A percentile compares a stretch with the other conserved stretches of the same genome.
Conservation (phyloP, 1,284 basidiomycete genomes). For the Ustilago loliicola region DNA sequence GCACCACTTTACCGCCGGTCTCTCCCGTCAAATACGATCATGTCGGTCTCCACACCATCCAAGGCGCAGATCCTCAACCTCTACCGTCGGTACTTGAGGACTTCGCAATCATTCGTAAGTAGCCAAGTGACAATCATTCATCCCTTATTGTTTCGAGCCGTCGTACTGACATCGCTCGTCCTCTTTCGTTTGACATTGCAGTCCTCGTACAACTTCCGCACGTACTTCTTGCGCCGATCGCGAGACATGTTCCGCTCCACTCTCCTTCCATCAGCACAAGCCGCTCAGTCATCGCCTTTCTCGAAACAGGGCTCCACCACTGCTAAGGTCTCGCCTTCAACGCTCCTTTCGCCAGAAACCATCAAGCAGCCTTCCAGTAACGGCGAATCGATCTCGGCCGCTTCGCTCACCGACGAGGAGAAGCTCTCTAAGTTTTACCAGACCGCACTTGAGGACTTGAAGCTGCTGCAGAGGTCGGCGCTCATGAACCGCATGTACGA, state of each 20-base stretch:
- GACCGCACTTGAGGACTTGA: constrained; percentile 61
- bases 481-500: constrained; percentile 68
- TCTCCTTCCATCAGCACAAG: constrained; percentile 50
- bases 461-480: constrained; percentile 66
- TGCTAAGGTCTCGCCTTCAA: constrained; percentile 53
- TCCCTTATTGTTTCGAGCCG: not conserved
- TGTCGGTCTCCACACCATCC: constrained; percentile 51
- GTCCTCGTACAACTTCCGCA: constrained; percentile 70
- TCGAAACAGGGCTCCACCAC: constrained; percentile 60
- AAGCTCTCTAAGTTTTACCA: constrained; percentile 61
- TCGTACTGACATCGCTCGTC: not conserved
- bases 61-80: constrained; percentile 62
- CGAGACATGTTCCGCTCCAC: constrained; percentile 67
- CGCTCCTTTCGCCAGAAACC: constrained; percentile 47
- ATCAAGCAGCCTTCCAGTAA: constrained; percentile 25
- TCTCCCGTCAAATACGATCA: constrained; percentile 7
- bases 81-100: constrained; percentile 66
- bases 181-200: constrained; percentile 14
- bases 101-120: constrained; percentile 69
- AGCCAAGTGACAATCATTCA: too few relatives aligned
- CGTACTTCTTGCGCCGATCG: constrained; percentile 68
- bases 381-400: constrained; percentile 38
- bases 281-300: constrained; percentile 55
- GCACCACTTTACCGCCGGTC: not conserved
- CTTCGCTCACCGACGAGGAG: constrained; percentile 41